Evolutionary conservation across 495 filamentous ascomycete species (phyloP).

Genomic region (Penicillium taxi): DNA sequence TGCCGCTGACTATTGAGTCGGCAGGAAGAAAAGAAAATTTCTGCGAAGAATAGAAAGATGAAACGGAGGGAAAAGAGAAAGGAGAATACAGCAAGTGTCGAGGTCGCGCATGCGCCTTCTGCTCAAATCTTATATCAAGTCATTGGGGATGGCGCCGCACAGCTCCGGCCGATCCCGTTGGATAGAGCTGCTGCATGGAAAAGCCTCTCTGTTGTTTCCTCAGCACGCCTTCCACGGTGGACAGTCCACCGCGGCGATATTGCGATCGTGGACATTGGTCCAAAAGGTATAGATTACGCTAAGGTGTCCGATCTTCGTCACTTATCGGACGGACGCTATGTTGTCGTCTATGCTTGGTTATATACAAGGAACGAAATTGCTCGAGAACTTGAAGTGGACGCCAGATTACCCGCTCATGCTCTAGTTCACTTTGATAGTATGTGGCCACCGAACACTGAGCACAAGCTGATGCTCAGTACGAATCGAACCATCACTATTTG

Average conservation of each 20-base stretch:
- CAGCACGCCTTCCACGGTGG: slow-evolving; percentile 4
- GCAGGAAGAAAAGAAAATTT: no score
- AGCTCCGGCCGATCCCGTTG: slow-evolving; percentile 2
- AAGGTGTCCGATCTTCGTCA: slow-evolving; percentile 8
- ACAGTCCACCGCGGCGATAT: slow-evolving; percentile 3
- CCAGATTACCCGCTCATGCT: neutral
- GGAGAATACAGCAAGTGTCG: neutral
- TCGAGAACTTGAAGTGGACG: slow-evolving; percentile 4
- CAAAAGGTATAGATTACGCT: neutral
- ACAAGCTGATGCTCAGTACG: slow-evolving; percentile 7
- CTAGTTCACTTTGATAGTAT: slow-evolving; percentile 1
- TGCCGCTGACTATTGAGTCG: no score
- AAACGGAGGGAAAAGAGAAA: neutral
- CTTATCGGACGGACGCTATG: slow-evolving; percentile 5
- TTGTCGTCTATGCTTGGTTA: slow-evolving; percentile 7
- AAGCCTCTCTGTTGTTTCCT: neutral
- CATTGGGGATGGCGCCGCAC: neutral
- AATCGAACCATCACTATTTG: slow-evolving; percentile 8
- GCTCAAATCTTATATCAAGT: neutral
- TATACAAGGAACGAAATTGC: slow-evolving; percentile 6
- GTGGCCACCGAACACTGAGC: slow-evolving; percentile 3
- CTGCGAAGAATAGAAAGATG: neutral
- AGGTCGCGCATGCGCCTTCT: neutral
- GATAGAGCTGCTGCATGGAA: slow-evolving; percentile 3
- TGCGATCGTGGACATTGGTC: slow-evolving; percentile 3